These are phyloP conservation scores for Backusella macrospora DNA, from an alignment of 192 early-diverging fungal genomes.

Conservation along the genomic window DNA sequence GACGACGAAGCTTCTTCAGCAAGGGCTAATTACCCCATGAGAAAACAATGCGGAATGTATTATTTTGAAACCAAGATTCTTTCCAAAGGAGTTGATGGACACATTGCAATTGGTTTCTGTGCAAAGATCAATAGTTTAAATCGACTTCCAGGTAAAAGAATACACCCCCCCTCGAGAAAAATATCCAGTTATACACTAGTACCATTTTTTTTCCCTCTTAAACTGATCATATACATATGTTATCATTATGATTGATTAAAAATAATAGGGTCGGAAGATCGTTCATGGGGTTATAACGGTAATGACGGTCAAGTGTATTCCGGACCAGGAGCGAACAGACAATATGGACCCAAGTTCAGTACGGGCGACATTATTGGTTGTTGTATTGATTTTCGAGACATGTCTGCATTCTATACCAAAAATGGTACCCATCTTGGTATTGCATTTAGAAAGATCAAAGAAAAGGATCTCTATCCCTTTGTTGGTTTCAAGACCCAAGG, in stretches of 20 bases:
- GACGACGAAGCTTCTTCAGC: constrained; percentile 85
- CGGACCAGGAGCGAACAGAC: constrained; percentile 67
- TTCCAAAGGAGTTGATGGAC: constrained; percentile 87
- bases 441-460: constrained; percentile 33
- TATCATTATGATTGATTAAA: background rate
- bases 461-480: constrained; percentile 49
- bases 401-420: constrained; percentile 86
- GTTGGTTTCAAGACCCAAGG: constrained; percentile 63
- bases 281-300: constrained; percentile 97
- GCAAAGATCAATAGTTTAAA: constrained; percentile 49
- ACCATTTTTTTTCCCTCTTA: too few species aligned
- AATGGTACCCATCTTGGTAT: constrained; percentile 70
- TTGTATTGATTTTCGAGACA: constrained; percentile 82
- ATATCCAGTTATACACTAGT: too few species aligned
- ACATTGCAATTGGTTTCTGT: constrained; percentile 89
- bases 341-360: constrained; percentile 87
- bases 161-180: background rate
- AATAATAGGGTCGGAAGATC: constrained; percentile 73
- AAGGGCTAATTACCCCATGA: constrained; percentile 78
- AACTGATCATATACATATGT: constrained; percentile 17
- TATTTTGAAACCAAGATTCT: constrained; percentile 91
- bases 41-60: constrained; percentile 83
- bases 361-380: constrained; percentile 94
- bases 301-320: constrained; percentile 89
- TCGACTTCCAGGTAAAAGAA: constrained; percentile 69